Evolutionary conservation across 768 basidiomycete species (phyloP).

Genomic region (Tylopilus felleus): DNA sequence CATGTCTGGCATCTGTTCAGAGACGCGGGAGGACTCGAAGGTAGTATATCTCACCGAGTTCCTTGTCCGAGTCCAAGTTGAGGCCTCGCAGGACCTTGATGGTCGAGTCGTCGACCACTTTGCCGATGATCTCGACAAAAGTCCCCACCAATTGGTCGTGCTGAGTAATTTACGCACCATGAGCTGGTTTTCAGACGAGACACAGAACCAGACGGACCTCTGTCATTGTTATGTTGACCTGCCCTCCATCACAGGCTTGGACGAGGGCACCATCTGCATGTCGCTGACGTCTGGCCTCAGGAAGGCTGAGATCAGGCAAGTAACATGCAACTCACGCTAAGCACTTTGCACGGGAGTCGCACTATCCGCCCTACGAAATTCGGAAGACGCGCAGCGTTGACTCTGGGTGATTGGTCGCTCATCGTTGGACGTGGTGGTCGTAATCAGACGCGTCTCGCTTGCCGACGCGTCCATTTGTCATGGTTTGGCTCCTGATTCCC

Average conservation of each 20-base stretch:
- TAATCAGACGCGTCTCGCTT: slow-evolving; percentile 5
- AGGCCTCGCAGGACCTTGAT: slow-evolving; percentile 53
- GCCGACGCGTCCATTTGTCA: slow-evolving; percentile 13
- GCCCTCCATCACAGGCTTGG: slow-evolving; percentile 62
- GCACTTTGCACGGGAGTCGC: slow-evolving; percentile 57
- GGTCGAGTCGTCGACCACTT: slow-evolving; percentile 49
- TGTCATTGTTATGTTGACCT: slow-evolving; percentile 47
- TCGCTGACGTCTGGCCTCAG: slow-evolving; percentile 22
- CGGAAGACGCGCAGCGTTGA: slow-evolving; percentile 58
- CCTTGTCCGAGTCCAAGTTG: slow-evolving; percentile 49
- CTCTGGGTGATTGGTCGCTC: slow-evolving; percentile 43
- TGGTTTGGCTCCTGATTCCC: slow-evolving; percentile 1
- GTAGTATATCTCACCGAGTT: slow-evolving; percentile 51
- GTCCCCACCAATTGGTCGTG: slow-evolving; percentile 46
- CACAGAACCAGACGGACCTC: slow-evolving; percentile 33
- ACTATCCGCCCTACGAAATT: slow-evolving; percentile 54
- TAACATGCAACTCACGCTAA: slow-evolving; percentile 40
- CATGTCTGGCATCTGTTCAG: slow-evolving; percentile 42
- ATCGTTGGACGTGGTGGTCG: slow-evolving; percentile 10
- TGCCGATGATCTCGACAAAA: slow-evolving; percentile 68
- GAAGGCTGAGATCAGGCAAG: neutral
- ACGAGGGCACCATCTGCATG: slow-evolving; percentile 51
- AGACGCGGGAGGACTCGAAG: neutral
- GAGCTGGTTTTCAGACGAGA: neutral
- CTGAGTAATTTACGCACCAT: slow-evolving; percentile 23